These are phyloP conservation scores for Solanum hybrid DNA, from an alignment of 305 asterid genomes.

Conservation along the genomic window DNA sequence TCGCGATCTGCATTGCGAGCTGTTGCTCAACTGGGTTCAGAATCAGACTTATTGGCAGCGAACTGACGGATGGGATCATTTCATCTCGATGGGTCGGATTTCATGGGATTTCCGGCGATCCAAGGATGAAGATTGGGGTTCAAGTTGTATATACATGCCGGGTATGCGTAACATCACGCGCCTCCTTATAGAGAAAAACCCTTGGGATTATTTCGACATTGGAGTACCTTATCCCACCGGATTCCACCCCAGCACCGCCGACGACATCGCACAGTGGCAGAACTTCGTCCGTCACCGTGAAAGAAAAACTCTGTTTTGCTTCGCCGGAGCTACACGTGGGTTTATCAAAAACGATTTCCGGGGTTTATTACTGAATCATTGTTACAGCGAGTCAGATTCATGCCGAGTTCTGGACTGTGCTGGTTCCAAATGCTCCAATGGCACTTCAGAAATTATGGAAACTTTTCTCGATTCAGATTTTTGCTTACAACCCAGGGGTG, in stretches of 20 bases:
- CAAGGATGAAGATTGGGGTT: conserved; percentile 49
- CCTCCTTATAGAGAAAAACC: conserved; percentile 45
- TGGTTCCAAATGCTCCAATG: conserved; percentile 48
- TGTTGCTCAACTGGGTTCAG: conserved; percentile 46
- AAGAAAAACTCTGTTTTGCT: conserved; percentile 38
- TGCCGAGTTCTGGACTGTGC: conserved; percentile 60
- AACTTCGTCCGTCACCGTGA: conserved; percentile 29
- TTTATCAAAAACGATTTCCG: conserved; percentile 51
- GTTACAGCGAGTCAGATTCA: conserved; percentile 30
- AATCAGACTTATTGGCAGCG: conserved; percentile 35
- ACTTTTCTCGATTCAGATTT: conserved; percentile 60
- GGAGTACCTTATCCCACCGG: conserved; percentile 76
- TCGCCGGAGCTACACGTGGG: conserved; percentile 58
- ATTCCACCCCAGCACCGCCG: conserved; percentile 47
- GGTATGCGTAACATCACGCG: conserved; percentile 59
- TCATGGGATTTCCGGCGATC: conserved; percentile 75
- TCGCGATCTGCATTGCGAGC: conserved; percentile 50
- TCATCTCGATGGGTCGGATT: conserved; percentile 50
- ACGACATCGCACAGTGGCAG: conserved; percentile 45
- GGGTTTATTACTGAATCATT: conserved; percentile 40
- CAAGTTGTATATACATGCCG: conserved; percentile 48
- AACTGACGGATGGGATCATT: conserved; percentile 61
- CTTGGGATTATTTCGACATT: conserved; percentile 61
- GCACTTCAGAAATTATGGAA: conserved; percentile 45
- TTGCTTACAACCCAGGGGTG: conserved; percentile 79